A percentile compares a stretch with the other conserved stretches of the same genome.
These are phyloP conservation scores for Begonia fuchsioides DNA, from an alignment of 306 rosid species.

Conservation along the genomic window DNA sequence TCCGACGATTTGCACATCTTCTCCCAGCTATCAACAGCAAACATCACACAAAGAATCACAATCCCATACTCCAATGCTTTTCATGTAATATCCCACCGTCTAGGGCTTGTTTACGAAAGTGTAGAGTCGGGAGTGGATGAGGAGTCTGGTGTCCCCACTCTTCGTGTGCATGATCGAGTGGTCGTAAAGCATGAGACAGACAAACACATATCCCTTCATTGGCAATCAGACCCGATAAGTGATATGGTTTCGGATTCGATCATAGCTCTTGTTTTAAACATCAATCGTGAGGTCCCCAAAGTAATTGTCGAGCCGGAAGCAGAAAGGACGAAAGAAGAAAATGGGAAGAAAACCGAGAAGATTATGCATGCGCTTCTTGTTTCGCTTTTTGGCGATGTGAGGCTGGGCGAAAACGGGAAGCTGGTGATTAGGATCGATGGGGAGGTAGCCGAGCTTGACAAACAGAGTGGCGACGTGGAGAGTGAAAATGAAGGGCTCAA, in stretches of 20 bases:
- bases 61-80: slow-evolving; percentile 68
- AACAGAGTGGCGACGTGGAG: slow-evolving; percentile 70
- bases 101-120: slow-evolving; percentile 60
- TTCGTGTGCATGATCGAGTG: slow-evolving; percentile 64
- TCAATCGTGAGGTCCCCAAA: slow-evolving; percentile 60
- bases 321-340: slow-evolving; percentile 48
- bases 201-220: slow-evolving; percentile 72
- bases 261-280: slow-evolving; percentile 63
- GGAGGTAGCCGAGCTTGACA: slow-evolving; percentile 60
- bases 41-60: slow-evolving; percentile 66
- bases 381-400: slow-evolving; percentile 73
- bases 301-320: slow-evolving; percentile 56
- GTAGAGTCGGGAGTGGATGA: slow-evolving; percentile 69
- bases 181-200: slow-evolving; percentile 74
- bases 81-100: slow-evolving; percentile 44
- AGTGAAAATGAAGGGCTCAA: slow-evolving; percentile 83
- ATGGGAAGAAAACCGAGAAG: slow-evolving; percentile 54
- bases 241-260: slow-evolving; percentile 87
- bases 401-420: slow-evolving; percentile 69
- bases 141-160: slow-evolving; percentile 54
- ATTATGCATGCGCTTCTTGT: slow-evolving; percentile 64
- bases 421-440: slow-evolving; percentile 71
- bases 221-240: slow-evolving; percentile 78
- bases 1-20: slow-evolving; percentile 87
- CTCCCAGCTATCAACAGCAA: slow-evolving; percentile 75